Evolutionary conservation across 2,329 filamentous ascomycete genomes (phyloP).

Genomic region (Epichloe aotearoae): DNA sequence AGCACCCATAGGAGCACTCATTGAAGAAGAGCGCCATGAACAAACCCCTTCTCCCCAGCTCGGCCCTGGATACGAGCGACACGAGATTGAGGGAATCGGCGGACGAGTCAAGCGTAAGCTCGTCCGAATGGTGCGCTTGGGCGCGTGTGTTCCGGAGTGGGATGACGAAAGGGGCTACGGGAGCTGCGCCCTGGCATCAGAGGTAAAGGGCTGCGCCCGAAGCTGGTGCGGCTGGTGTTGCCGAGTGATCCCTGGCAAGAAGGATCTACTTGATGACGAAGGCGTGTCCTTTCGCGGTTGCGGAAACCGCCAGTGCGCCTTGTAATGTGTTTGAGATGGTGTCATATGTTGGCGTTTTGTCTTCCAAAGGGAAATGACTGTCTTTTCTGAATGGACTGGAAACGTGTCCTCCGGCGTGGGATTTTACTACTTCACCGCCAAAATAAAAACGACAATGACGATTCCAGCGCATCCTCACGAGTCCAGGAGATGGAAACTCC

Average conservation of each 20-base stretch:
- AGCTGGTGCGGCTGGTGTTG: slow-evolving; percentile 93
- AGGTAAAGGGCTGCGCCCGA: slow-evolving; percentile 53
- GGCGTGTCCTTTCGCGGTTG: slow-evolving; percentile 11
- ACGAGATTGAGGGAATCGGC: slow-evolving; percentile 86
- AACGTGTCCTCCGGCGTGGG: not conserved
- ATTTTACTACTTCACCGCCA: not conserved
- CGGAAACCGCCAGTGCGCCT: slow-evolving; percentile 2
- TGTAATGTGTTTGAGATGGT: not conserved
- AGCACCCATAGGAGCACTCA: slow-evolving; percentile 13
- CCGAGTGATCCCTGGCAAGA: slow-evolving; percentile 52
- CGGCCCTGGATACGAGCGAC: slow-evolving; percentile 63
- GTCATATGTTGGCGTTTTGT: not conserved
- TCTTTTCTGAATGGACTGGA: not conserved
- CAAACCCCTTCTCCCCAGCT: slow-evolving; percentile 37
- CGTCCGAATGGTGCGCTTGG: slow-evolving; percentile 70
- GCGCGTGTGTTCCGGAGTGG: slow-evolving; percentile 74
- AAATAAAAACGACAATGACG: not conserved
- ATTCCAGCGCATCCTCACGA: not conserved
- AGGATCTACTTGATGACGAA: slow-evolving; percentile 21
- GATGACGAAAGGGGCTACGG: slow-evolving; percentile 56
- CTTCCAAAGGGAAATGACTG: not conserved
- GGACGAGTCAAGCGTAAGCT: slow-evolving; percentile 78
- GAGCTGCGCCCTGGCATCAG: slow-evolving; percentile 53
- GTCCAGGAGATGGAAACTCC: not conserved
- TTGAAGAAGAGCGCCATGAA: slow-evolving; percentile 20